phyloP scores from a whole-genome alignment of 2,329 filamentous ascomycete species.

The Fusarium nodosum region DNA sequence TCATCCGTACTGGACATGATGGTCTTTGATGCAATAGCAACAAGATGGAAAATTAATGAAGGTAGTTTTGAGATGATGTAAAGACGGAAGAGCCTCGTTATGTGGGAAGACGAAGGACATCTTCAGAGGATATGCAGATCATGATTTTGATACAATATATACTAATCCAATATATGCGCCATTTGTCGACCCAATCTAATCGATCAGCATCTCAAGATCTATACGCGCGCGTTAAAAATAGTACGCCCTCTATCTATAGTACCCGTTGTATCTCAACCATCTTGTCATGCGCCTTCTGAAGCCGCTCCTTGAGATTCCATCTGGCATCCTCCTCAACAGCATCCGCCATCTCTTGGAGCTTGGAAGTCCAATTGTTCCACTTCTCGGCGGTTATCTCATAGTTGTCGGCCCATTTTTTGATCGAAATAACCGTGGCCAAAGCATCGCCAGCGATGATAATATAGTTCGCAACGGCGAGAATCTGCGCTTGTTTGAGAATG shows the following conservation, averaged over 20 bases:
- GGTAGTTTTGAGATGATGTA: no score
- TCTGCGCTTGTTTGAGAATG: background rate
- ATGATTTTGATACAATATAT: no score
- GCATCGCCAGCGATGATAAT: constrained; percentile 1
- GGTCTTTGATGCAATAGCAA: no score
- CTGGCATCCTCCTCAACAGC: rapidly evolving
- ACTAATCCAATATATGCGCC: no score
- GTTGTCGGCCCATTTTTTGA: rapidly evolving
- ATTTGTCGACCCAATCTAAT: background rate
- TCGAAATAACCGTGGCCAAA: background rate
- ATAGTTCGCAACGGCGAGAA: background rate
- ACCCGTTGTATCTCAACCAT: constrained; percentile 14
- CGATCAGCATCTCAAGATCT: rapidly evolving
- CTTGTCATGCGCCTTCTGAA: background rate
- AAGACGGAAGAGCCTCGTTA: no score
- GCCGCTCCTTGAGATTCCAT: constrained; percentile 5
- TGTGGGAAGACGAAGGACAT: no score
- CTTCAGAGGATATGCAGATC: no score
- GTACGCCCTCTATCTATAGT: background rate
- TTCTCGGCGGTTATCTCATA: background rate
- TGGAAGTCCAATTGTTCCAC: constrained; percentile 9
- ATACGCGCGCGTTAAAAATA: background rate
- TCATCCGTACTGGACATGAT: background rate
- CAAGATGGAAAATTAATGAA: no score
- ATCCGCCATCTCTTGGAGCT: constrained; percentile 1